Evolutionary conservation across 352 stramenopile genomes (phyloP).

Genomic region (Phytopythium montanum): DNA sequence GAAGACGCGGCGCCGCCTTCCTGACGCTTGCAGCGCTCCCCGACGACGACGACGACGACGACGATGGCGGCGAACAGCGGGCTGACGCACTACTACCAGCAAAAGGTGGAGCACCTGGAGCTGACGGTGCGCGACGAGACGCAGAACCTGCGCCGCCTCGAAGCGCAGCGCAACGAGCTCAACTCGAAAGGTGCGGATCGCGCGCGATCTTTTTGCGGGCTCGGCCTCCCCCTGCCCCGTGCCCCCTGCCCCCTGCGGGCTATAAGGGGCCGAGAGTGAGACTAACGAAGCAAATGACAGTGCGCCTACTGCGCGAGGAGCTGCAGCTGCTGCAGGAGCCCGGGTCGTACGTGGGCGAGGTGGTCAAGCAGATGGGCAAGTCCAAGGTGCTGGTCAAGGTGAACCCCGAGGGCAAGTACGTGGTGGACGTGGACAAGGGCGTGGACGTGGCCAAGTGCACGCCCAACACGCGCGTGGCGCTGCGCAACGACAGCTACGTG

Average conservation of each 20-base stretch:
- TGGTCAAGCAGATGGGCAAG: conserved; percentile 99
- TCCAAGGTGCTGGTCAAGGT: conserved; percentile 99
- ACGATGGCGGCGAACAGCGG: conserved; percentile 40
- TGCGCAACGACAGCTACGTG: conserved; percentile 99
- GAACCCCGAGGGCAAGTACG: conserved; percentile 99
- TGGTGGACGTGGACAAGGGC: conserved; percentile 98
- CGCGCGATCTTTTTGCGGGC: background rate
- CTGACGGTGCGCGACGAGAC: conserved; percentile 93
- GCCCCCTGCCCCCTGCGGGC: no score
- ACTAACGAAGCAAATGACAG: conserved; percentile 21
- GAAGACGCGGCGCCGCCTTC: background rate
- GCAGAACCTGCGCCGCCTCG: conserved; percentile 96
- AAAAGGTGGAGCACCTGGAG: conserved; percentile 95
- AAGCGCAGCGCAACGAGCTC: conserved; percentile 99
- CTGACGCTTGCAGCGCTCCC: background rate
- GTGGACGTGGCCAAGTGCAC: conserved; percentile 96
- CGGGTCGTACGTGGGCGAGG: conserved; percentile 98
- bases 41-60: no score
- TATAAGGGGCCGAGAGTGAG: background rate
- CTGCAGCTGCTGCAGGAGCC: conserved; percentile 98
- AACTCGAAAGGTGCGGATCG: conserved; percentile 93
- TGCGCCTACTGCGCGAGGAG: conserved; percentile 98
- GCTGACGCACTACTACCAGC: conserved; percentile 91
- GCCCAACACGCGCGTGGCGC: conserved; percentile 97
- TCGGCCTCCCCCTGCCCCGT: background rate